Base-by-base conservation (phyloP, 148 eudicot species). In the Chenopodium album region DNA sequence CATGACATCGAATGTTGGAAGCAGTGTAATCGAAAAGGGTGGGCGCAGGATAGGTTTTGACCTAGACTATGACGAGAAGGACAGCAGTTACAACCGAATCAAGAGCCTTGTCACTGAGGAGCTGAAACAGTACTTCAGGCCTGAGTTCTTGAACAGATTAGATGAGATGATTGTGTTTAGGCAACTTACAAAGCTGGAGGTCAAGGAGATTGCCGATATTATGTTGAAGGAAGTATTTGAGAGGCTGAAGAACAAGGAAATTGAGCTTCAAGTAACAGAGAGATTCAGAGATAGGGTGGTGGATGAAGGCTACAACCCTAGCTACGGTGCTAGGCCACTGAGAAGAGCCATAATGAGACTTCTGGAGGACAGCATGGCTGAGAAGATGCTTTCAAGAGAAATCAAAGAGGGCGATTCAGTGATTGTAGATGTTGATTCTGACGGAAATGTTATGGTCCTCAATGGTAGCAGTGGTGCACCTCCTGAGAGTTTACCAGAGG, bases 321-420 rank as follows among this genome's bases (percentile, higher is more conserved):
- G 93, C 81, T 94, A 94, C 44, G 97, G 98, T 1, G 98, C 97
- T 6, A 88, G 98, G 83, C 98, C 98, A 1, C 85, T 94, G 48
- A 90, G 98, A 83, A 88, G 98, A 74, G 97, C 98, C 46, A 94
- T 94, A 23, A 93, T 93, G 97, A 92, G 95, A 72, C 94, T 94
- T 22, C 77, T 94, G 80, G 98, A 94, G 81, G 98, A 94, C 71
- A 89, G 94, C 81, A 90, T 94, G 97, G 98, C 98, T 2, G 98
- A 94, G 88, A 94, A 91, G 87, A 93, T 94, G 97, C 92, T 94
- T 71, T 84, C 92, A 0, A 59, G 94, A n/a, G 98, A 93, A 78
- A 93, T 94, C 63, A 92, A 90, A 81, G 98, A 94, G 72, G 97
- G 95, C 3, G 98, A 94, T 68, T 92, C 97, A 0, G 97, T 90